These are phyloP conservation scores for Keithomyces neogunnii DNA, from an alignment of 2,329 filamentous ascomycete species.

Conservation along the genomic window DNA sequence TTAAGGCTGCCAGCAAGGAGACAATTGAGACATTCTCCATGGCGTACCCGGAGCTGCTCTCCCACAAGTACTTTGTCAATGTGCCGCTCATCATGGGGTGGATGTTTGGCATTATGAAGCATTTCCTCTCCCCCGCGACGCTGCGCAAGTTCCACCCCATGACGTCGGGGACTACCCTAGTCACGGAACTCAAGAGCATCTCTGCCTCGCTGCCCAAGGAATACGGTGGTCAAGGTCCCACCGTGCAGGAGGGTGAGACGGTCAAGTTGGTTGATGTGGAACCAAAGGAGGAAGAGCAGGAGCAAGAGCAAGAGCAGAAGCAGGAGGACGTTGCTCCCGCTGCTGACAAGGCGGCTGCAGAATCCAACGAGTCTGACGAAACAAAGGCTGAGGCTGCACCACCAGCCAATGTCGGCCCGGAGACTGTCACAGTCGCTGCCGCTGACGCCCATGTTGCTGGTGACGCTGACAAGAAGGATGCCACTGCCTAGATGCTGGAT, in stretches of 20 bases:
- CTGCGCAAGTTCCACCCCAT: constrained; percentile 75
- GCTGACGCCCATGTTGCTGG: neutral
- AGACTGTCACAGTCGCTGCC: constrained; percentile 5
- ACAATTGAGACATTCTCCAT: constrained; percentile 74
- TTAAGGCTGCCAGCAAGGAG: constrained; percentile 69
- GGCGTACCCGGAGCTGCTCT: constrained; percentile 80
- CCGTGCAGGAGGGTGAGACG: constrained; percentile 28
- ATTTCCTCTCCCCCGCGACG: constrained; percentile 65
- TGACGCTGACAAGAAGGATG: neutral
- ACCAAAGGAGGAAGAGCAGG: constrained; percentile 7
- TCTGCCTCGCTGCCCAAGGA: constrained; percentile 59
- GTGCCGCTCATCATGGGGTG: constrained; percentile 88
- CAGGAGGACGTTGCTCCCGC: constrained; percentile 5
- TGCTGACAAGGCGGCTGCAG: neutral
- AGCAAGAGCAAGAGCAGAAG: constrained; percentile 6
- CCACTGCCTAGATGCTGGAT: neutral
- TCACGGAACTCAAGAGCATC: constrained; percentile 48
- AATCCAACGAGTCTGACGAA: constrained; percentile 4
- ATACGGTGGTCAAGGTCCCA: constrained; percentile 67
- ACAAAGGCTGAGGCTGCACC: constrained; percentile 6
- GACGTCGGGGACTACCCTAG: constrained; percentile 62
- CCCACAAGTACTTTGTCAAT: constrained; percentile 91
- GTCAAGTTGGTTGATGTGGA: constrained; percentile 18
- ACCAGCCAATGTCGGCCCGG: neutral
- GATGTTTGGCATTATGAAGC: constrained; percentile 67